Conservation (phyloP, 2,329 filamentous ascomycete genomes). For the Cadophora luteo-olivacea region DNA sequence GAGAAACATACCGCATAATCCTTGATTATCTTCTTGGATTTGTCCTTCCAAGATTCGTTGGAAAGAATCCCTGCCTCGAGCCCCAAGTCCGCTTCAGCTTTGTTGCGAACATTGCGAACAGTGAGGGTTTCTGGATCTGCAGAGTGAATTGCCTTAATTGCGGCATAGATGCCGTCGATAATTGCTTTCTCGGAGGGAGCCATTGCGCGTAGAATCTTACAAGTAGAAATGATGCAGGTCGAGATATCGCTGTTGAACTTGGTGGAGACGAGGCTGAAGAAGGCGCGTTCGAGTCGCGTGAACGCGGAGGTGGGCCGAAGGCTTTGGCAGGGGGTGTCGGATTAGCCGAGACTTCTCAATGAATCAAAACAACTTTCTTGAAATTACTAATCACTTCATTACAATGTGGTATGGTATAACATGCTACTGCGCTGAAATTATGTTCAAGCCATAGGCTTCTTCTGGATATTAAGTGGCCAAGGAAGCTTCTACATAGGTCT, state of each 20-base stretch:
- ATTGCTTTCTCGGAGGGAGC: conserved; percentile 32
- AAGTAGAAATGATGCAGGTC: neutral
- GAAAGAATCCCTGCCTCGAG: conserved; percentile 60
- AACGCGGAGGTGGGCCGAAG: neutral
- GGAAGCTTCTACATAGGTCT: too few species aligned
- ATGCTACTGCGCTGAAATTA: neutral
- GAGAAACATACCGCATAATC: conserved; percentile 55
- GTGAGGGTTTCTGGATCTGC: conserved; percentile 47
- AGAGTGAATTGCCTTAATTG: conserved; percentile 18
- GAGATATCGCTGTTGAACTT: neutral
- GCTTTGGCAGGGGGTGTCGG: neutral
- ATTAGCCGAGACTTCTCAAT: neutral
- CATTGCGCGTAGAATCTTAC: conserved; percentile 19
- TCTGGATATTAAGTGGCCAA: too few species aligned
- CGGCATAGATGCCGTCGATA: conserved; percentile 25
- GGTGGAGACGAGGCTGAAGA: conserved; percentile 11
- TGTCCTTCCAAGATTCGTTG: conserved; percentile 59
- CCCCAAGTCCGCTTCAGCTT: conserved; percentile 55
- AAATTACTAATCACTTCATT: neutral
- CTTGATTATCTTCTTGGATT: conserved; percentile 64
- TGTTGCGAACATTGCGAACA: conserved; percentile 63
- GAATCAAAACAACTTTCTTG: neutral
- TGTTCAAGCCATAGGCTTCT: too few species aligned
- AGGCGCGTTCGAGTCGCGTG: neutral
- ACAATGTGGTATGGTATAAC: neutral